Evolutionary conservation across 139 green algal genomes (phyloP).

Genomic region (Chlamydomonas applanata): DNA sequence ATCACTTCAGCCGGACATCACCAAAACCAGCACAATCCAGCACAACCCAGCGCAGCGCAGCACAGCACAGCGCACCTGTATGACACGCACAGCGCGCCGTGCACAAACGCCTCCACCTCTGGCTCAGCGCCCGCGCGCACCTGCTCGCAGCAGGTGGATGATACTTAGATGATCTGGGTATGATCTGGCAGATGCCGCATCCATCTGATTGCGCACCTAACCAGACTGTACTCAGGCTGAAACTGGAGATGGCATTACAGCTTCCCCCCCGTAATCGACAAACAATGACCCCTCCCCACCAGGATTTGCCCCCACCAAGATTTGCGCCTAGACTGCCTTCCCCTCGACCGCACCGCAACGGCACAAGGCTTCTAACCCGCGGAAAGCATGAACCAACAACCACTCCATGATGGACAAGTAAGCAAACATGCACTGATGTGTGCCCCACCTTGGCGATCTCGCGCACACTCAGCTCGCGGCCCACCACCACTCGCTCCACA

Average conservation of each 20-base stretch:
- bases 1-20: background rate
- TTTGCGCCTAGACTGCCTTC: no score
- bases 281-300: background rate
- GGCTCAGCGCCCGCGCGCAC: constrained; percentile 20
- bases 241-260: no score
- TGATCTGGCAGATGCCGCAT: no score
- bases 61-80: constrained; percentile 39
- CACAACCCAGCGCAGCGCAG: background rate
- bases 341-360: no score
- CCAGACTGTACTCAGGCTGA: no score
- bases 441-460: constrained; percentile 59
- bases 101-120: constrained; percentile 85
- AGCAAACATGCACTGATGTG: background rate
- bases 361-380: background rate
- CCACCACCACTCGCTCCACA: constrained; percentile 76
- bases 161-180: no score
- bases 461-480: constrained; percentile 70
- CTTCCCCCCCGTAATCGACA: no score
- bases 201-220: no score
- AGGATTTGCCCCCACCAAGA: background rate
- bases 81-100: constrained; percentile 84
- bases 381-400: background rate
- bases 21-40: background rate
- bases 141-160: background rate
- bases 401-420: background rate